Evolutionary conservation across 2,329 filamentous ascomycete species (phyloP).

Genomic region (Conoideocrella luteorostrata): DNA sequence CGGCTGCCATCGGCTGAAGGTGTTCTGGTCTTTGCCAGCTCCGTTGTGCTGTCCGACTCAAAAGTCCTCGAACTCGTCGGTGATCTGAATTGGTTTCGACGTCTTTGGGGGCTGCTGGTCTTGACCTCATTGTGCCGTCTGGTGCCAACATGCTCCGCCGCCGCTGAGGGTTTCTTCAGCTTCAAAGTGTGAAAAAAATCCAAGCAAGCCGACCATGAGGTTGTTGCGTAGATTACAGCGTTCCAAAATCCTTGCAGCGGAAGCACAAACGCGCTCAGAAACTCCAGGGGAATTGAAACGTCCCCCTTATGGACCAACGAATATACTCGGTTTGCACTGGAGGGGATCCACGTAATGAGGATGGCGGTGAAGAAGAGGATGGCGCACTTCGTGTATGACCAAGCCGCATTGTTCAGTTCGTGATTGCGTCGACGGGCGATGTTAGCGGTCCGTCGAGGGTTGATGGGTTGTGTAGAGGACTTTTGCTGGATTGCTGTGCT

Average conservation of each 20-base stretch:
- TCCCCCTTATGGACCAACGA: conserved; percentile 52
- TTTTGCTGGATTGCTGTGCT: conserved; percentile 15
- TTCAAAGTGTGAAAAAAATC: conserved; percentile 34
- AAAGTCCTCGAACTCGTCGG: conserved; percentile 26
- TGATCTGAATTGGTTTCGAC: conserved; percentile 23
- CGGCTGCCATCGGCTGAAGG: conserved; percentile 26
- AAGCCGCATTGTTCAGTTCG: conserved; percentile 57
- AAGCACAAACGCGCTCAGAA: conserved; percentile 66
- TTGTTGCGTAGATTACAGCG: conserved; percentile 66
- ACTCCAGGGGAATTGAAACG: conserved; percentile 54
- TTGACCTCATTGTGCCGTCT: conserved; percentile 7
- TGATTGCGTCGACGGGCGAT: conserved; percentile 32
- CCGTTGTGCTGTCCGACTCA: conserved; percentile 47
- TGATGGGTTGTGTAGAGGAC: conserved; percentile 9
- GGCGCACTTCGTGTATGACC: conserved; percentile 64
- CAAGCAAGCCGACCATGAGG: conserved; percentile 59
- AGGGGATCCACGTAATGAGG: conserved; percentile 70
- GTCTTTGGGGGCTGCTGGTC: neutral
- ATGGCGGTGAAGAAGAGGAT: conserved; percentile 66
- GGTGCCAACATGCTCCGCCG: conserved; percentile 28
- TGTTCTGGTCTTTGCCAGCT: conserved; percentile 35
- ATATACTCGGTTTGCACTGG: conserved; percentile 70
- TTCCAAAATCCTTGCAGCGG: conserved; percentile 86
- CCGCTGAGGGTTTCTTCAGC: conserved; percentile 20
- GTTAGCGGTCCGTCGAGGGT: conserved; percentile 18